These are phyloP conservation scores for Colletotrichum sidae DNA, from an alignment of 2,329 filamentous ascomycete species.

Conservation along the genomic window DNA sequence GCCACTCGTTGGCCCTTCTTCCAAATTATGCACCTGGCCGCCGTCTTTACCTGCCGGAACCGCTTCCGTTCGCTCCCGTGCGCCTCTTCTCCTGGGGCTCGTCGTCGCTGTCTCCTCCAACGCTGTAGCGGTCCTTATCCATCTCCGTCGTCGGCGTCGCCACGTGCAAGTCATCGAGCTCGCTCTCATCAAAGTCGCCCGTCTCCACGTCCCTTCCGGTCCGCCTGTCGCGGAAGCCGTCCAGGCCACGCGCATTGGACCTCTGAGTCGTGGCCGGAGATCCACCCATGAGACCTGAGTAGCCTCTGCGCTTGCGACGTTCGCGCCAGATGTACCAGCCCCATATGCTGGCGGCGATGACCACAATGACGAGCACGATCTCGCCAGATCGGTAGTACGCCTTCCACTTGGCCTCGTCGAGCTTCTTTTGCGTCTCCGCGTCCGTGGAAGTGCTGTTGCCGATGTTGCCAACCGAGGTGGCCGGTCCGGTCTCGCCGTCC, in stretches of 20 bases:
- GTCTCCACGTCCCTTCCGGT: slow-evolving; percentile 68
- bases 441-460: slow-evolving; percentile 70
- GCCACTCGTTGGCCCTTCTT: not conserved
- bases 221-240: slow-evolving; percentile 60
- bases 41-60: slow-evolving; percentile 25
- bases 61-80: slow-evolving; percentile 33
- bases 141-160: slow-evolving; percentile 57
- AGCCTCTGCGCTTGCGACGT: slow-evolving; percentile 66
- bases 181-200: slow-evolving; percentile 74
- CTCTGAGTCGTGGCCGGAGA: slow-evolving; percentile 48
- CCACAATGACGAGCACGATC: slow-evolving; percentile 84
- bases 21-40: not conserved
- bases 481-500: slow-evolving; percentile 84
- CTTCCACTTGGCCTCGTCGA: slow-evolving; percentile 88
- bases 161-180: slow-evolving; percentile 71
- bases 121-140: slow-evolving; percentile 63
- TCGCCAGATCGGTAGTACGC: slow-evolving; percentile 91
- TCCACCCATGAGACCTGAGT: slow-evolving; percentile 60
- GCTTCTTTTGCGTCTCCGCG: slow-evolving; percentile 74
- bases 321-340: slow-evolving; percentile 78
- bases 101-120: slow-evolving; percentile 69
- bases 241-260: slow-evolving; percentile 49
- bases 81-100: slow-evolving; percentile 49
- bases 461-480: slow-evolving; percentile 81
- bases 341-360: slow-evolving; percentile 78